Evolutionary conservation across 164 flowering plant genomes (phyloP).

Genomic region (Saururus chinensis): DNA sequence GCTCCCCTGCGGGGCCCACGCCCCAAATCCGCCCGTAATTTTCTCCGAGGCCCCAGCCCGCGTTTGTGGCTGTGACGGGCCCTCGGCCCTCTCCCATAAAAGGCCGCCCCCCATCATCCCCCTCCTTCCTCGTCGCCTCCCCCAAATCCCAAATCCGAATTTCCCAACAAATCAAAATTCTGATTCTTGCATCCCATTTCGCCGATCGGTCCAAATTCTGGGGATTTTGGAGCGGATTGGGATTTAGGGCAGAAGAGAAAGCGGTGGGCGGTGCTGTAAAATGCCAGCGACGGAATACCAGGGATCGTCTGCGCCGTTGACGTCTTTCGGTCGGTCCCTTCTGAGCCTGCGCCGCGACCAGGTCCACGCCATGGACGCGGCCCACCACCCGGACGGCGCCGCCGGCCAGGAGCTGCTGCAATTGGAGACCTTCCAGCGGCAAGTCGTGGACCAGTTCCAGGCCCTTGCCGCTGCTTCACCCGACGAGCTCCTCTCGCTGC

Average conservation of each 20-base stretch:
- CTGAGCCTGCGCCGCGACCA: conserved; percentile 62
- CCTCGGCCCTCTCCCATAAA: neutral
- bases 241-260: too few relatives aligned
- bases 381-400: conserved; percentile 32
- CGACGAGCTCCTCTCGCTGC: conserved; percentile 51
- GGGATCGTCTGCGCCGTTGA: conserved; percentile 35
- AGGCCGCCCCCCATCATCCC: too few relatives aligned
- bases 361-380: conserved; percentile 59
- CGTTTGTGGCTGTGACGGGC: neutral
- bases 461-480: conserved; percentile 20
- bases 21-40: neutral
- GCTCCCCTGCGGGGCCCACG: too few relatives aligned
- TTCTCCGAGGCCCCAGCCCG: conserved; percentile 1
- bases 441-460: conserved; percentile 41
- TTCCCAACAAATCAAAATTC: too few relatives aligned
- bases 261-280: conserved; percentile 3
- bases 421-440: conserved; percentile 60
- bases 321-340: conserved; percentile 45
- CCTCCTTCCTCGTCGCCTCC: neutral
- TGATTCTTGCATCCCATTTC: too few relatives aligned
- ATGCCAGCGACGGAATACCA: conserved; percentile 80
- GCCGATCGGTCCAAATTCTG: too few relatives aligned
- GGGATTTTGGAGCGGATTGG: neutral
- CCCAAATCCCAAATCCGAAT: too few relatives aligned
- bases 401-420: conserved; percentile 22